phyloP scores from a whole-genome alignment of 805 yeast genomes.

The Candida silvicultrix region DNA sequence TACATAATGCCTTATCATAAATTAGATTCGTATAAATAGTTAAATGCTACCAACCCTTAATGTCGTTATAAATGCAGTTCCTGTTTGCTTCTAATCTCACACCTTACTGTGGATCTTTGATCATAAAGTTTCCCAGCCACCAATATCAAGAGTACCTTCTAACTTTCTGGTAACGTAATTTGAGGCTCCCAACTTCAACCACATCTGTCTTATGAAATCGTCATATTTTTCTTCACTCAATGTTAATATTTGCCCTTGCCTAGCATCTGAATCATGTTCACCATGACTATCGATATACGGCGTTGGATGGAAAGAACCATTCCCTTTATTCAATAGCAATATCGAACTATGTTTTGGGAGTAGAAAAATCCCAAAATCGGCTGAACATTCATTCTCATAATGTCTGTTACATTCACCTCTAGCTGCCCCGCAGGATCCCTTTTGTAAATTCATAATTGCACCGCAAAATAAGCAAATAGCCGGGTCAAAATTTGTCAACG shows the following conservation, averaged over 20 bases:
- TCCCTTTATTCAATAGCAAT: conserved; percentile 58
- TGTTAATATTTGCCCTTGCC: conserved; percentile 64
- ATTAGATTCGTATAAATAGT: background rate
- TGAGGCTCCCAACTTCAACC: conserved; percentile 77
- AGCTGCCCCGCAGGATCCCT: conserved; percentile 41
- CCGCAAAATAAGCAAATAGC: conserved; percentile 88
- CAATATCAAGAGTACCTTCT: conserved; percentile 75
- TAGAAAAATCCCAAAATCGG: conserved; percentile 64
- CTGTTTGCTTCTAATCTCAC: too few species aligned
- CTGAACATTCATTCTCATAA: conserved; percentile 52
- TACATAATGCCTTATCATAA: too few species aligned
- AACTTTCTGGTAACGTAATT: conserved; percentile 73
- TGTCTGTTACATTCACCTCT: conserved; percentile 82
- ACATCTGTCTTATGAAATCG: conserved; percentile 54
- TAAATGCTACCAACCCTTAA: too few species aligned
- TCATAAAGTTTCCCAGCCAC: conserved; percentile 90
- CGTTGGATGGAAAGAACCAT: conserved; percentile 79
- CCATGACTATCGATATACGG: conserved; percentile 88
- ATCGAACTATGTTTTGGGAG: conserved; percentile 64
- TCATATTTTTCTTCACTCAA: conserved; percentile 59
- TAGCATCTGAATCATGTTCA: conserved; percentile 70
- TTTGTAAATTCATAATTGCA: conserved; percentile 59
- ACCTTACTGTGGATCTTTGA: too few species aligned
- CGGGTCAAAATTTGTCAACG: conserved; percentile 52
- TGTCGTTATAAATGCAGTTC: too few species aligned